phyloP scores from a whole-genome alignment of 495 filamentous ascomycete genomes.

The Penicillium lividum region DNA sequence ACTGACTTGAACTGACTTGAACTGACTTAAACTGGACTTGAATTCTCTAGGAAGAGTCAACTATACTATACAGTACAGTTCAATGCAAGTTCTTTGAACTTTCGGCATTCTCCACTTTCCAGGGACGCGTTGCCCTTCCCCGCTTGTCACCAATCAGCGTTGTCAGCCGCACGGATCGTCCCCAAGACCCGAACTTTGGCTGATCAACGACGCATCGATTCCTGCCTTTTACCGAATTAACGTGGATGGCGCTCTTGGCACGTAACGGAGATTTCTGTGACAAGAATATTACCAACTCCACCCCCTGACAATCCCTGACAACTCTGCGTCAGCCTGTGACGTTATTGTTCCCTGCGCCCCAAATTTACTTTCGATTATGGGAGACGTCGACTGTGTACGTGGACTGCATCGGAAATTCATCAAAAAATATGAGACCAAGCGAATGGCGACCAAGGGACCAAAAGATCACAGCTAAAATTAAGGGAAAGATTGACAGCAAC shows the following conservation, averaged over 20 bases:
- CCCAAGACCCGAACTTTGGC: slow-evolving; percentile 3
- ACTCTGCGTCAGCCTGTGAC: slow-evolving; percentile 35
- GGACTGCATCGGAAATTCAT: background rate
- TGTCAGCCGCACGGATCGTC: slow-evolving; percentile 27
- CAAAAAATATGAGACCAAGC: background rate
- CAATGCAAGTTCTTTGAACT: background rate
- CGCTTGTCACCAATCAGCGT: slow-evolving; percentile 22
- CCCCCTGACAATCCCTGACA: slow-evolving; percentile 30
- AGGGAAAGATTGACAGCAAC: slow-evolving; percentile 20
- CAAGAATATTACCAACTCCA: slow-evolving; percentile 1
- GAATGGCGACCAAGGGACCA: background rate
- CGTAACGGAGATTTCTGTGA: slow-evolving; percentile 7
- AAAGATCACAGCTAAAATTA: background rate
- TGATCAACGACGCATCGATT: background rate
- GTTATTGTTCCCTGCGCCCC: slow-evolving; percentile 20
- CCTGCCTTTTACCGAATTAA: background rate
- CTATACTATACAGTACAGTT: too few relatives aligned
- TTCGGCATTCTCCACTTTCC: slow-evolving; percentile 14
- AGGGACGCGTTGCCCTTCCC: slow-evolving; percentile 27
- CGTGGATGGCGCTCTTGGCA: slow-evolving; percentile 5
- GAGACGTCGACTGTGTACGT: background rate
- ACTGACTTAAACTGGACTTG: too few relatives aligned
- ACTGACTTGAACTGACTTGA: too few relatives aligned
- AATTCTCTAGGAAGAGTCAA: too few relatives aligned
- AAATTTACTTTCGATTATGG: background rate